Base-by-base conservation (phyloP, 1,139 yeast genomes). In the Yamadazyma triangularis region DNA sequence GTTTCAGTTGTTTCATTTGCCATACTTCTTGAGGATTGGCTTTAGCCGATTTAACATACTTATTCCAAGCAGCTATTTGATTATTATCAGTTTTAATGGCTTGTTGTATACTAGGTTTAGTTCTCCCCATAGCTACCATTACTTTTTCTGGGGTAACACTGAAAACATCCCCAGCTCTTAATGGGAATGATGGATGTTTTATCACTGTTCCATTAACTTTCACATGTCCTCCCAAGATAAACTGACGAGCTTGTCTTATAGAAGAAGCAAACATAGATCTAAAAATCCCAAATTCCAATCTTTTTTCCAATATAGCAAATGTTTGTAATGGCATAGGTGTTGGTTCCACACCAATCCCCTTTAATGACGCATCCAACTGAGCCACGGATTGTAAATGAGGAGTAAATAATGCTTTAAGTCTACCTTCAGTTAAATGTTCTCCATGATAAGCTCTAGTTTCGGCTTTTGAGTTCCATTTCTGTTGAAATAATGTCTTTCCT, bases 401-500 rank as follows among this genome's bases (percentile, higher is more conserved):
- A 36, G 77, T 67, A 59, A 88, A 88, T 31, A 75, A 58, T 2
- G 41, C 38, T 18, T 78, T 66, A 78, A 89, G 86, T 51, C 91
- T 77, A 16, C 77, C 66, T 56, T 91, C 98, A 1, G 93, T 83
- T 35, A 91, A 60, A 53, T 84, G 89, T 51, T 91, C 97, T 45
- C 98, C 98, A 55, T 91, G 98, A 56, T 91, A 91, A 2, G 93
- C 83, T 61, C 98, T 76, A 4, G 97, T 81, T 53, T 88, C 96
- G 51, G 81, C 82, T 57, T 93, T 91, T 32, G 96, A 82, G 8
- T 71, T 63, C 89, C 95, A 91, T 61, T 88, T 87, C 58, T 89
- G 96, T 60, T 88, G 96, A 61, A 72, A 91, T 36, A 86, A 61
- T 11, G 88, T 74, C 50, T 73, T 76, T 8, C 77, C 72, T 35